Conservation (phyloP, 371 early-diverging fungal genomes). For the Mucor irregularis region DNA sequence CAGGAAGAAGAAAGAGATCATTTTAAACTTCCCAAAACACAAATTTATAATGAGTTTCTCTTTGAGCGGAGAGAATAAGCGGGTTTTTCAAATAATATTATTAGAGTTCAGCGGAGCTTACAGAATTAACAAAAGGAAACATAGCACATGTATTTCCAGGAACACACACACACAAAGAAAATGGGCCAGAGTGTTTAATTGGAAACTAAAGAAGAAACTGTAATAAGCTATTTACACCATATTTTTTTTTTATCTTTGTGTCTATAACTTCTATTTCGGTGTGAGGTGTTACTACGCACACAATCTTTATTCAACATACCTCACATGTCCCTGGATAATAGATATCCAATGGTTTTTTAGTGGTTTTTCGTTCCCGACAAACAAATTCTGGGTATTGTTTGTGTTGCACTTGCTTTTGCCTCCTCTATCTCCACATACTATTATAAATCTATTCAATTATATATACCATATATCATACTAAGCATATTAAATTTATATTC, state of each 20-base stretch:
- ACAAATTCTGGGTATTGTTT: too few species aligned
- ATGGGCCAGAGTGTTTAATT: not conserved
- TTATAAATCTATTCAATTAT: too few species aligned
- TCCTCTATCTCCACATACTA: too few species aligned
- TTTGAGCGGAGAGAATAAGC: conserved; percentile 13
- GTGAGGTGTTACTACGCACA: not conserved
- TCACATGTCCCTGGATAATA: conserved; percentile 1
- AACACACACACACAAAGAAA: conserved; percentile 11
- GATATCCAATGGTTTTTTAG: too few species aligned
- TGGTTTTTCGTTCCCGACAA: too few species aligned
- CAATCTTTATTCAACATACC: too few species aligned
- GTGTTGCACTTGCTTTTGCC: too few species aligned
- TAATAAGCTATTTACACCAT: not conserved
- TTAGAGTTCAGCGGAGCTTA: not conserved
- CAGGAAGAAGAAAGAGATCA: not conserved
- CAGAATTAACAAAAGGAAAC: conserved; percentile 9
- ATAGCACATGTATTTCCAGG: conserved; percentile 21
- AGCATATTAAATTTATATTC: too few species aligned
- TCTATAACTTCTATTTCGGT: not conserved
- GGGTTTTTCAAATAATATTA: not conserved
- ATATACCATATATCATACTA: too few species aligned
- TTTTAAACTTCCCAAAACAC: too few species aligned
- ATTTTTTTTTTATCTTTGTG: not conserved
- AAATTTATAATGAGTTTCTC: not conserved
- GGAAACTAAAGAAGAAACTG: not conserved